Conservation (phyloP, 176 grass and related monocot genomes). For the Eremochloa ophiuroides region DNA sequence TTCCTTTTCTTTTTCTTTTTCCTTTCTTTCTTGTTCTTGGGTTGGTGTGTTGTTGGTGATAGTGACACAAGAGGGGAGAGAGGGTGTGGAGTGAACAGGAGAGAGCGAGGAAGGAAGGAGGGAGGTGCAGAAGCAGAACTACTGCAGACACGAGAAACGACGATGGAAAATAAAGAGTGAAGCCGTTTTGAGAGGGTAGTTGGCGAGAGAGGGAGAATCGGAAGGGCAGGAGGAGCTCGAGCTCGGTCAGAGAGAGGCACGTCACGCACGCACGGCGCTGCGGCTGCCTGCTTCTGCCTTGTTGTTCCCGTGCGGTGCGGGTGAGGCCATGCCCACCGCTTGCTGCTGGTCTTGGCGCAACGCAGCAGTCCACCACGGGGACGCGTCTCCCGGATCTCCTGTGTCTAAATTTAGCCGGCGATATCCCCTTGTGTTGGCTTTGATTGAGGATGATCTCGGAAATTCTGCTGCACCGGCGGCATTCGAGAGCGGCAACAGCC, state of each 20-base stretch:
- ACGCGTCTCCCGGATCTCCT: not conserved
- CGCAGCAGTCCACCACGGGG: not conserved
- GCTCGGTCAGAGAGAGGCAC: constrained; percentile 36
- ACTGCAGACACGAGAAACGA: no score
- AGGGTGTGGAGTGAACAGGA: not conserved
- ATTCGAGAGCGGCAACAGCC: not conserved
- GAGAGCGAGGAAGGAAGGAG: no score
- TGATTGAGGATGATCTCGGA: not conserved
- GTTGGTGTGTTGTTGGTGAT: not conserved
- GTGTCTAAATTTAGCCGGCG: constrained; percentile 20
- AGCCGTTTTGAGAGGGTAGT: constrained; percentile 3
- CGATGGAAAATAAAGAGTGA: not conserved
- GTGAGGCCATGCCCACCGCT: not conserved
- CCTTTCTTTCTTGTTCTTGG: not conserved
- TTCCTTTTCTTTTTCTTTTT: not conserved
- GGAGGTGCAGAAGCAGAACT: not conserved
- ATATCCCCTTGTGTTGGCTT: not conserved
- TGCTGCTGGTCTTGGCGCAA: not conserved
- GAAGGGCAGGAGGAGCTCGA: constrained; percentile 15
- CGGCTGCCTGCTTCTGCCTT: not conserved
- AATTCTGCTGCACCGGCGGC: not conserved
- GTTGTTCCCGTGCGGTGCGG: not conserved
- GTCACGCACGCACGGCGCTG: no score
- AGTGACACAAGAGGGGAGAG: no score
- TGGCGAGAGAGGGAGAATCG: constrained; percentile 31